These are phyloP conservation scores for Suhomyces atakaporum DNA, from an alignment of 1,139 yeast species.

Conservation along the genomic window DNA sequence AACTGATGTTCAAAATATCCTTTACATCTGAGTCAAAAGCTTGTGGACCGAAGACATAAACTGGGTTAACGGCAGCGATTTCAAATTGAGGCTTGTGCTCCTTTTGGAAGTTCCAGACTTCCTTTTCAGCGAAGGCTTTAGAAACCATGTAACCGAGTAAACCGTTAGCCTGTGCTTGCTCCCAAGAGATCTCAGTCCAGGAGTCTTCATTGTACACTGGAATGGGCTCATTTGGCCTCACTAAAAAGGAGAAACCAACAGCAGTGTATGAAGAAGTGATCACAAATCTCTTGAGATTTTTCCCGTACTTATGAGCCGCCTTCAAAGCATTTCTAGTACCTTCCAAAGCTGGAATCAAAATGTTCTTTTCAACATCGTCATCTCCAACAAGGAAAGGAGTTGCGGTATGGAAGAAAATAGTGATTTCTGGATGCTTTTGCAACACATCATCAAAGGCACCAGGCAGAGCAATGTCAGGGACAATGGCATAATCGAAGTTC, in stretches of 20 bases:
- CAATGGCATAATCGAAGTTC: slow-evolving; percentile 6
- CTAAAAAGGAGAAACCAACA: not conserved
- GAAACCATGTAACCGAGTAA: slow-evolving; percentile 42
- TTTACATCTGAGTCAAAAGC: slow-evolving; percentile 30
- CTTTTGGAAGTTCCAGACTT: slow-evolving; percentile 54
- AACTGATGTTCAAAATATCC: slow-evolving; percentile 37
- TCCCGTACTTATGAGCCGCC: slow-evolving; percentile 25
- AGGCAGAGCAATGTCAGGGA: slow-evolving; percentile 28
- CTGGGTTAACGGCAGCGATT: slow-evolving; percentile 20
- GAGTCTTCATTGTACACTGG: slow-evolving; percentile 28
- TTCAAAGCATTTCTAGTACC: slow-evolving; percentile 30
- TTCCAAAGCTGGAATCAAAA: slow-evolving; percentile 19
- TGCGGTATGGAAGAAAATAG: slow-evolving; percentile 18
- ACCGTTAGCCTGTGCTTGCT: slow-evolving; percentile 24
- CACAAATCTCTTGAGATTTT: slow-evolving; percentile 29
- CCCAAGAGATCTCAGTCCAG: slow-evolving; percentile 44
- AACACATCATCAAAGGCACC: slow-evolving; percentile 37
- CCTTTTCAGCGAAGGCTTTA: slow-evolving; percentile 53
- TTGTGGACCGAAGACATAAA: slow-evolving; percentile 27
- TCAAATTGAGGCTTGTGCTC: slow-evolving; percentile 28
- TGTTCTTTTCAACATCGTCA: slow-evolving; percentile 11
- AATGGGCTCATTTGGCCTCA: not conserved
- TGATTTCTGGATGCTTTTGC: slow-evolving; percentile 29
- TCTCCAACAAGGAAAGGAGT: slow-evolving; percentile 13
- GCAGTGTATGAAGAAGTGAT: slow-evolving; percentile 32